Conservation (phyloP, 2,329 filamentous ascomycete genomes). For the Cryphonectria japonica region DNA sequence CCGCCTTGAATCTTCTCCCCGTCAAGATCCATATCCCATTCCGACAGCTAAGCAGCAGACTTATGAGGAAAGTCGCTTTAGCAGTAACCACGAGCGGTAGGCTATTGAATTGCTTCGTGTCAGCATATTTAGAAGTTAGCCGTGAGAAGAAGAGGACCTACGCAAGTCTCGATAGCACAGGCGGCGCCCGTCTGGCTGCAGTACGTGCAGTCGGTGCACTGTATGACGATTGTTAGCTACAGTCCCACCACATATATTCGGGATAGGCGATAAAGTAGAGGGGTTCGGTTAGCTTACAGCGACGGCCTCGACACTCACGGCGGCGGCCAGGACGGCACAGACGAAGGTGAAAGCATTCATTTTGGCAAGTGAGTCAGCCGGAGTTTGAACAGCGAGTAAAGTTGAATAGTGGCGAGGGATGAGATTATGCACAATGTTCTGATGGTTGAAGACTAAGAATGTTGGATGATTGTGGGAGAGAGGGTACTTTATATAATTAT, state of each 20-base stretch:
- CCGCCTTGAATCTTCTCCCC: background rate
- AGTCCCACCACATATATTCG: background rate
- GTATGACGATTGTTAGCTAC: background rate
- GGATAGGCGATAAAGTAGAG: background rate
- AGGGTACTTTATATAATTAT: background rate
- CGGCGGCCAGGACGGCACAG: background rate
- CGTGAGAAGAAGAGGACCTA: background rate
- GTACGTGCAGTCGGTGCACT: background rate
- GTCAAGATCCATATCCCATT: background rate
- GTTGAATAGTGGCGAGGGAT: background rate
- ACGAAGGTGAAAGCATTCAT: background rate
- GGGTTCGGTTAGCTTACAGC: background rate
- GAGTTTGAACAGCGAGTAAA: background rate
- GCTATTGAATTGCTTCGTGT: background rate
- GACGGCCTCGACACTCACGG: background rate
- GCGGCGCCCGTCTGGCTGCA: conserved; percentile 1
- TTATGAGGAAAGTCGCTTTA: background rate
- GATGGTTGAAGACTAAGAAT: background rate
- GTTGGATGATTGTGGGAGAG: background rate
- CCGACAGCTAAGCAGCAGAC: background rate
- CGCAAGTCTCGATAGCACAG: background rate
- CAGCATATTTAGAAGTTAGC: background rate
- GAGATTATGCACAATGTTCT: background rate
- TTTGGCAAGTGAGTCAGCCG: background rate
- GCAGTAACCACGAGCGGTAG: background rate